A percentile compares a stretch with the other conserved stretches of the same genome.
These are phyloP conservation scores for Metschnikowia drakensbergensis DNA, from an alignment of 805 yeast species.

Conservation along the genomic window DNA sequence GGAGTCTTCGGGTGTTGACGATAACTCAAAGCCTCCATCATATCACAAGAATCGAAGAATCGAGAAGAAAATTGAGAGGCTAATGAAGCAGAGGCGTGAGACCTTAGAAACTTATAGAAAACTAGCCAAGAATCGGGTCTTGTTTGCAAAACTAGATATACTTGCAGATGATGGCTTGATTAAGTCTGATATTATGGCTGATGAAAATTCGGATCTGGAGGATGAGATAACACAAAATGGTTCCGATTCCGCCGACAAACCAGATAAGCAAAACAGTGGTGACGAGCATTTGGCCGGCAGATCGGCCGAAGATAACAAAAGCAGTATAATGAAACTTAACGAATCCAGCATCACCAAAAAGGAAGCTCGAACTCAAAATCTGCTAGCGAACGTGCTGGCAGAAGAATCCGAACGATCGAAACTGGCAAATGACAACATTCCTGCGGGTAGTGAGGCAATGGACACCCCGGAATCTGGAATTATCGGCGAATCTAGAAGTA, in stretches of 20 bases:
- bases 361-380: background rate
- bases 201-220: constrained; percentile 7
- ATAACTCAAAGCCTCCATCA: constrained; percentile 75
- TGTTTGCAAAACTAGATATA: constrained; percentile 6
- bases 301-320: background rate
- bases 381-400: background rate
- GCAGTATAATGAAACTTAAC: background rate
- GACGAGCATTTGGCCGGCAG: background rate
- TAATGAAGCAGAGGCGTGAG: constrained; percentile 18
- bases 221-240: background rate
- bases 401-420: background rate
- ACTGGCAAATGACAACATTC: background rate
- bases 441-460: background rate
- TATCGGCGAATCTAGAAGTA: background rate
- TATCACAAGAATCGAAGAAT: constrained; percentile 56
- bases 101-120: constrained; percentile 24
- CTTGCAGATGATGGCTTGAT: background rate
- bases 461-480: background rate
- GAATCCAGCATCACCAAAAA: background rate
- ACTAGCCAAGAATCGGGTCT: constrained; percentile 13
- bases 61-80: constrained; percentile 40
- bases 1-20: constrained; percentile 37
- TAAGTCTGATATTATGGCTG: constrained; percentile 6
- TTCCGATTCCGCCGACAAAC: background rate
- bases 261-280: background rate